phyloP scores from a whole-genome alignment of 106 monocot species.

The Dendrobium huoshanense region DNA sequence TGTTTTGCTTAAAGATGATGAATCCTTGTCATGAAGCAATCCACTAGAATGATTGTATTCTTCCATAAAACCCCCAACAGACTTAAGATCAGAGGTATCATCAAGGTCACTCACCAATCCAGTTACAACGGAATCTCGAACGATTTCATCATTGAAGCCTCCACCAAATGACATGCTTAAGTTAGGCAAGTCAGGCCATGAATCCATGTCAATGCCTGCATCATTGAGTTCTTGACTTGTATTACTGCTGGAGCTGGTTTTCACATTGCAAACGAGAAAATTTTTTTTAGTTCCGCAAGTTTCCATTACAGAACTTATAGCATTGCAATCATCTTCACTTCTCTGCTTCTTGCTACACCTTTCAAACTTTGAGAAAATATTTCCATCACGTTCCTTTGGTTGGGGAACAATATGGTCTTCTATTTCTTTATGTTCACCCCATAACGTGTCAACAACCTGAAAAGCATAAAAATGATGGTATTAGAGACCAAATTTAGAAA shows the following conservation, averaged over 20 bases:
- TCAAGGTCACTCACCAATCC: conserved; percentile 12
- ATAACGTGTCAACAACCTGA: conserved; percentile 61
- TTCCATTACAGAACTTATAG: conserved; percentile 21
- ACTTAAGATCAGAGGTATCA: conserved; percentile 13
- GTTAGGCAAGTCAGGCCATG: conserved; percentile 68
- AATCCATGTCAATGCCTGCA: conserved; percentile 47
- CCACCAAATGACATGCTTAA: conserved; percentile 28
- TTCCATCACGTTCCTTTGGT: conserved; percentile 35
- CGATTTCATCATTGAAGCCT: conserved; percentile 27
- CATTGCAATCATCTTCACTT: conserved; percentile 15
- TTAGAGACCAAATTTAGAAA: no score
- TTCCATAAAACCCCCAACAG: conserved; percentile 26
- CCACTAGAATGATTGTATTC: conserved; percentile 6
- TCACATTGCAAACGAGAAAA: conserved; percentile 14
- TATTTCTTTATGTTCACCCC: conserved; percentile 47
- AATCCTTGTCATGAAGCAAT: neutral
- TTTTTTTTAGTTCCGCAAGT: conserved; percentile 25
- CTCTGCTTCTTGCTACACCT: conserved; percentile 34
- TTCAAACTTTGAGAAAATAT: conserved; percentile 10
- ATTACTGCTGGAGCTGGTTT: conserved; percentile 26
- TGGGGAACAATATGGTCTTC: conserved; percentile 78
- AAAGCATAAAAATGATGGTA: neutral
- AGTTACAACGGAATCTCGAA: conserved; percentile 12
- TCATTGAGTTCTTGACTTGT: conserved; percentile 22
- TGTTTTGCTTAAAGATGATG: conserved; percentile 11